A percentile compares a stretch with the other conserved stretches of the same genome.
These are phyloP conservation scores for Bullera alba DNA, from an alignment of 768 basidiomycete genomes.

Conservation along the genomic window DNA sequence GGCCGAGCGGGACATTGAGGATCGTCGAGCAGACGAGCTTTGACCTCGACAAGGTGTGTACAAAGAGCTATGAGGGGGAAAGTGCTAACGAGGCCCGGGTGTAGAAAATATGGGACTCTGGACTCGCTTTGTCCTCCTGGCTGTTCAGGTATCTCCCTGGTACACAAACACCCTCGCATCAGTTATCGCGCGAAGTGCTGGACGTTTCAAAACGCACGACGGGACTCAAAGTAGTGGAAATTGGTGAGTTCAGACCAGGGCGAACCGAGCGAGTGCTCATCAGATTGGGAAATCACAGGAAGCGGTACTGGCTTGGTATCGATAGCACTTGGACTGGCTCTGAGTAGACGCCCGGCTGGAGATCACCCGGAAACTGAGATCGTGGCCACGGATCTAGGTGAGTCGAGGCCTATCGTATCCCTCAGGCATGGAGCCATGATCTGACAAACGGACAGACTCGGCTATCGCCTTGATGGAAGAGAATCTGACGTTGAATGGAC, in stretches of 20 bases:
- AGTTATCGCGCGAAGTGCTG: not conserved
- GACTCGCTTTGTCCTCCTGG: slow-evolving; percentile 77
- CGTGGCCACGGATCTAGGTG: slow-evolving; percentile 67
- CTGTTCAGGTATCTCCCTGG: slow-evolving; percentile 44
- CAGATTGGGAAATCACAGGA: slow-evolving; percentile 52
- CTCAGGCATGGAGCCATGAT: not conserved
- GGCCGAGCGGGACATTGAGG: too few species aligned
- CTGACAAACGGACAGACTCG: slow-evolving; percentile 56
- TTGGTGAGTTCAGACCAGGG: not conserved
- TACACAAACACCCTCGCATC: not conserved
- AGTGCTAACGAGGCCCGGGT: too few species aligned
- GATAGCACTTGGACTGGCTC: slow-evolving; percentile 55
- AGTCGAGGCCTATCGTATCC: slow-evolving; percentile 28
- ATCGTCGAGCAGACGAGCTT: slow-evolving; percentile 78
- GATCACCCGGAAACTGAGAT: slow-evolving; percentile 44
- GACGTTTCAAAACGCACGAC: not conserved
- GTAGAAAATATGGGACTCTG: slow-evolving; percentile 97
- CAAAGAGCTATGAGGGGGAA: too few species aligned
- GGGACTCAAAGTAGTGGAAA: not conserved
- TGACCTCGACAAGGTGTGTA: slow-evolving; percentile 80
- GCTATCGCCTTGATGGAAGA: slow-evolving; percentile 71
- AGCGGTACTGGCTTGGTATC: slow-evolving; percentile 80
- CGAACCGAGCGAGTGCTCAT: not conserved
- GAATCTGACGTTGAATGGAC: slow-evolving; percentile 56
- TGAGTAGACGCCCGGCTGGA: slow-evolving; percentile 12